These are phyloP conservation scores for Cladophialophora yegresii DNA, from an alignment of 2,329 filamentous ascomycete species.

Conservation along the genomic window DNA sequence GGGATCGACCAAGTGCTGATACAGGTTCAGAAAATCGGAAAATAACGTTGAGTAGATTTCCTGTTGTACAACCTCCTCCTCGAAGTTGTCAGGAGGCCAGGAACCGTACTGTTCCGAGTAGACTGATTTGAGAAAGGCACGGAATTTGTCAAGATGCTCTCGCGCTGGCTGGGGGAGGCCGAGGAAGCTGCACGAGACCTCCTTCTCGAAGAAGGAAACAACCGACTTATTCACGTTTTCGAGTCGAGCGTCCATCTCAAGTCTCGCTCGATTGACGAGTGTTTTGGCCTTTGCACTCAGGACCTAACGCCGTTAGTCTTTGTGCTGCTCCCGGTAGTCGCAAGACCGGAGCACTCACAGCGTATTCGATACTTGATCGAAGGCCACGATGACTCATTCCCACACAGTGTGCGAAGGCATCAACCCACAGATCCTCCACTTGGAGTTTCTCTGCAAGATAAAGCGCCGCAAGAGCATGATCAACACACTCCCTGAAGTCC, in stretches of 20 bases:
- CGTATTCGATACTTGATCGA: slow-evolving; percentile 32
- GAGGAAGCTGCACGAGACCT: slow-evolving; percentile 67
- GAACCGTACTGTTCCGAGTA: slow-evolving; percentile 69
- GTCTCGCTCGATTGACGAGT: slow-evolving; percentile 63
- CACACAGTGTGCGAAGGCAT: slow-evolving; percentile 75
- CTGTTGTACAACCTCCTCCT: slow-evolving; percentile 58
- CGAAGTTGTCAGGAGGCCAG: slow-evolving; percentile 63
- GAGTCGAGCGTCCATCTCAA: slow-evolving; percentile 67
- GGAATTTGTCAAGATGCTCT: slow-evolving; percentile 71
- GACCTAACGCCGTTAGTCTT: slow-evolving; percentile 37
- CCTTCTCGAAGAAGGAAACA: slow-evolving; percentile 68
- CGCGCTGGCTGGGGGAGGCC: slow-evolving; percentile 63
- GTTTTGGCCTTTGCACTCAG: slow-evolving; percentile 59
- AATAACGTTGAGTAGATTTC: slow-evolving; percentile 63
- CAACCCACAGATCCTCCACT: slow-evolving; percentile 66
- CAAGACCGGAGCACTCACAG: slow-evolving; percentile 19
- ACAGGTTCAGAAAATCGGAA: slow-evolving; percentile 69
- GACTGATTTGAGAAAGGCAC: slow-evolving; percentile 66
- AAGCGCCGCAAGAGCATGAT: slow-evolving; percentile 68
- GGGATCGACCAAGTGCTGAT: slow-evolving; percentile 69
- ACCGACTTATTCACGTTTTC: slow-evolving; percentile 61
- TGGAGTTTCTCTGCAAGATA: slow-evolving; percentile 68
- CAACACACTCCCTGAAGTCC: slow-evolving; percentile 64
- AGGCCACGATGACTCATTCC: slow-evolving; percentile 59
- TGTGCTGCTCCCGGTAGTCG: neutral